Percentiles rank a stretch among this genome's conserved stretches.
Evolutionary conservation across 306 rosid species (phyloP).

Genomic region (Prunus mume): DNA sequence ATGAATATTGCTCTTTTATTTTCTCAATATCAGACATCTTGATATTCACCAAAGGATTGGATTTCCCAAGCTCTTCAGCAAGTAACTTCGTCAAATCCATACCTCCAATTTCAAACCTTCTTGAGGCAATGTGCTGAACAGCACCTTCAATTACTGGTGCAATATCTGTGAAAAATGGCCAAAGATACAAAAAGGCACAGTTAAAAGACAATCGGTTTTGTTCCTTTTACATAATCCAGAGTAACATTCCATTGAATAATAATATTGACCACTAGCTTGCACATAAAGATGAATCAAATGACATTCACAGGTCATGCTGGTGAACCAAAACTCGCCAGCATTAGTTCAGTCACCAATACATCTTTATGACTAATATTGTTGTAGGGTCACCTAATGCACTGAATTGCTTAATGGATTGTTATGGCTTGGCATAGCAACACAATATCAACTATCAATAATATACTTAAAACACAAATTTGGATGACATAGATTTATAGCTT

Average conservation of each 20-base stretch:
- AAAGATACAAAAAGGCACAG: slow-evolving; percentile 18
- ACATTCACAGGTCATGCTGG: neutral
- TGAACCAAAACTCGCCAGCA: neutral
- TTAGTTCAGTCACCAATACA: slow-evolving; percentile 1
- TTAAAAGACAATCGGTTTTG: slow-evolving; percentile 7
- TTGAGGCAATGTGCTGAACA: slow-evolving; percentile 94
- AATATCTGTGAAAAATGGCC: slow-evolving; percentile 55
- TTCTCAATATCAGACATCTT: slow-evolving; percentile 77
- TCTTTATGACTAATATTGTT: neutral
- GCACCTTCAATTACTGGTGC: slow-evolving; percentile 99
- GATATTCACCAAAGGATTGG: slow-evolving; percentile 70
- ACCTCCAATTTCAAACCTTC: slow-evolving; percentile 97
- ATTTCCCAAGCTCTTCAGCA: slow-evolving; percentile 82
- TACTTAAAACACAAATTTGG: neutral
- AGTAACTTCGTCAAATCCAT: slow-evolving; percentile 76
- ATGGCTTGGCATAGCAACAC: neutral
- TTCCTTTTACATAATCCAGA: slow-evolving; percentile 5
- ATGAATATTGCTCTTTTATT: slow-evolving; percentile 78
- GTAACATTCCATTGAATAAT: slow-evolving; percentile 5
- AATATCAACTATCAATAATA: neutral
- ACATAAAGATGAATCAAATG: neutral
- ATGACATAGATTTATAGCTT: neutral
- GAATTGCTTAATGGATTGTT: neutral
- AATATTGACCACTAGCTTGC: neutral
- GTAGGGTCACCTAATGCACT: neutral